Conservation (phyloP, 1,284 basidiomycete species). For the Tranzscheliella williamsii region DNA sequence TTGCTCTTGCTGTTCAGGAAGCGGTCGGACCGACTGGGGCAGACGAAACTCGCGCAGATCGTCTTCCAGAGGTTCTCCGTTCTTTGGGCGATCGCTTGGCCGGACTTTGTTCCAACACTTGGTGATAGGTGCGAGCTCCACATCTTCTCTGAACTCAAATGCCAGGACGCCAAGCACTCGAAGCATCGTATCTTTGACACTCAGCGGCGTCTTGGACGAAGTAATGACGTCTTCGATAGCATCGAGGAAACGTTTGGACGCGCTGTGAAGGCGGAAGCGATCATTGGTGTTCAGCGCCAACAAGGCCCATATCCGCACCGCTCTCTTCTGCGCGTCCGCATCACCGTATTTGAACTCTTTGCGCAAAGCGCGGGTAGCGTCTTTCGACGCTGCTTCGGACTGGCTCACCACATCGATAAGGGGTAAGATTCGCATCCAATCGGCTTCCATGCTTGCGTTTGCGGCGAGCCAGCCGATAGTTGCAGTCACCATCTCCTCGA, state of each 20-base stretch:
- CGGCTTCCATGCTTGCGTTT: constrained; percentile 12
- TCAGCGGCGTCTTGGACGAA: constrained; percentile 39
- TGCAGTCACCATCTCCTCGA: constrained; percentile 14
- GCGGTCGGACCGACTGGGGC: constrained; percentile 8
- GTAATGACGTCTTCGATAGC: constrained; percentile 44
- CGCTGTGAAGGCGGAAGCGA: constrained; percentile 46
- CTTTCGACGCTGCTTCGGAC: constrained; percentile 48
- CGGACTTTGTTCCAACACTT: constrained; percentile 51
- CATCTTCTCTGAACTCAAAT: constrained; percentile 40
- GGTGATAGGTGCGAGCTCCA: constrained; percentile 40
- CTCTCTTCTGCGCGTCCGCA: constrained; percentile 35
- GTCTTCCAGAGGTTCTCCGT: constrained; percentile 38
- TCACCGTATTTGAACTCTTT: constrained; percentile 52
- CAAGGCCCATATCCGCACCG: constrained; percentile 47
- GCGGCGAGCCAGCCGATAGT: constrained; percentile 36
- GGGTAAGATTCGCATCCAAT: constrained; percentile 39
- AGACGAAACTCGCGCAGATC: constrained; percentile 29
- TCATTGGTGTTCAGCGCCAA: constrained; percentile 45
- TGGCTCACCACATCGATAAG: constrained; percentile 32
- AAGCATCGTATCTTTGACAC: constrained; percentile 46
- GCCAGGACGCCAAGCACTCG: constrained; percentile 49
- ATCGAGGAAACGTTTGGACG: constrained; percentile 49
- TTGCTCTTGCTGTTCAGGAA: constrained; percentile 1
- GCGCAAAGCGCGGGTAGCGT: constrained; percentile 47
- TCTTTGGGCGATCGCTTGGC: constrained; percentile 37